Evolutionary conservation across 805 yeast genomes (phyloP).

Genomic region (Maudiozyma bulderi): DNA sequence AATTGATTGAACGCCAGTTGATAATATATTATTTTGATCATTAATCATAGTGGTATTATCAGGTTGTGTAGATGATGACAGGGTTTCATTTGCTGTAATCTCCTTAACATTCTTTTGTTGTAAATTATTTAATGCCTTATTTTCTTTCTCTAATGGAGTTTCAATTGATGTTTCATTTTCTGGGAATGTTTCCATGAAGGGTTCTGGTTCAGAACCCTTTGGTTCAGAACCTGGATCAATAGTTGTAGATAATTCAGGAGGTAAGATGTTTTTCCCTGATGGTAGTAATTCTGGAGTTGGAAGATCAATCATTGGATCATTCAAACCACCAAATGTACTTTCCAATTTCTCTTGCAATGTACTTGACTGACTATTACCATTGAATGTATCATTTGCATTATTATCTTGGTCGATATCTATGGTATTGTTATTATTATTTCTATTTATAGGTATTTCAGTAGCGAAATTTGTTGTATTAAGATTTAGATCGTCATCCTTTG

Average conservation of each 20-base stretch:
- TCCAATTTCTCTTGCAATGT: not conserved
- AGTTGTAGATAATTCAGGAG: not conserved
- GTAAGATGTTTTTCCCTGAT: not conserved
- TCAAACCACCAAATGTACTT: not conserved
- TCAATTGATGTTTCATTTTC: not conserved
- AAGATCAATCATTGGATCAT: not conserved
- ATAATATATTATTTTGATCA: not conserved
- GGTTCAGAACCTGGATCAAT: not conserved
- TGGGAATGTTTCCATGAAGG: not conserved
- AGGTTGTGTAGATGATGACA: not conserved
- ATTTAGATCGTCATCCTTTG: no score
- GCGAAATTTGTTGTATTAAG: no score
- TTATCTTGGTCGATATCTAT: not conserved
- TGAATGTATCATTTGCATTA: not conserved
- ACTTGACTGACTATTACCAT: not conserved
- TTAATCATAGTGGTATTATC: no score
- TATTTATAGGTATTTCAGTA: no score
- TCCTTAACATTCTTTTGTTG: not conserved
- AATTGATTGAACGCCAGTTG: not conserved
- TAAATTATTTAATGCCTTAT: no score
- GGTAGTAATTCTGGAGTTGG: not conserved
- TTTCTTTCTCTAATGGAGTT: not conserved
- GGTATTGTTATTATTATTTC: not conserved
- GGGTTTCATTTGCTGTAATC: not conserved
- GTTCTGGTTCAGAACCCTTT: not conserved